Evolutionary conservation across 1,139 yeast species (phyloP).

Genomic region (Dujonia santamariae): DNA sequence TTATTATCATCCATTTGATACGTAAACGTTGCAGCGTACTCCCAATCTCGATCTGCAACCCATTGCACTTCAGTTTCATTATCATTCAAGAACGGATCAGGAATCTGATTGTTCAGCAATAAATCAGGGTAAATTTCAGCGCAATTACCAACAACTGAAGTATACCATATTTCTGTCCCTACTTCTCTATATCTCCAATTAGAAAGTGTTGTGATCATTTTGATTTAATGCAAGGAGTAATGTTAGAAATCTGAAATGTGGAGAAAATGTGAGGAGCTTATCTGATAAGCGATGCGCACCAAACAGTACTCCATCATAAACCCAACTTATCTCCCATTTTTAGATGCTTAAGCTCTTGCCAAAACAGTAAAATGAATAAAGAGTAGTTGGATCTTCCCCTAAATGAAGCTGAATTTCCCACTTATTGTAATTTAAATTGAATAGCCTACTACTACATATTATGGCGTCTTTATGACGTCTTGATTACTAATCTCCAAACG

Average conservation of each 20-base stretch:
- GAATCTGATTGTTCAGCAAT: constrained; percentile 29
- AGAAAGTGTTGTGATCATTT: background rate
- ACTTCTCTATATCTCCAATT: constrained; percentile 6
- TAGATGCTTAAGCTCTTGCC: too few relatives aligned
- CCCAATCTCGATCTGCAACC: constrained; percentile 46
- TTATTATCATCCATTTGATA: constrained; percentile 10
- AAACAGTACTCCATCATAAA: background rate
- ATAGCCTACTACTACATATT: too few relatives aligned
- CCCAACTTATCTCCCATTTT: background rate
- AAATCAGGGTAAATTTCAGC: constrained; percentile 41
- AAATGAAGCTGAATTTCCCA: background rate
- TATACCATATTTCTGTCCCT: constrained; percentile 8
- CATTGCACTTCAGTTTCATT: constrained; percentile 44
- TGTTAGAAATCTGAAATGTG: background rate
- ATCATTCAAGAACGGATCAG: constrained; percentile 41
- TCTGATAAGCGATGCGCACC: background rate
- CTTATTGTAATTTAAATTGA: background rate
- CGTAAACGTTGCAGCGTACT: constrained; percentile 23
- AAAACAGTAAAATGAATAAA: too few relatives aligned
- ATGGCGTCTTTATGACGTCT: too few relatives aligned
- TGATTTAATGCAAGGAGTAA: background rate
- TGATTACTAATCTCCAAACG: too few relatives aligned
- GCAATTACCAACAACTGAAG: constrained; percentile 8
- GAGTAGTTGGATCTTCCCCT: background rate
- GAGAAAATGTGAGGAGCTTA: too few relatives aligned